phyloP scores from a whole-genome alignment of 192 early-diverging fungal genomes.

The Chytriomyces sp. region DNA sequence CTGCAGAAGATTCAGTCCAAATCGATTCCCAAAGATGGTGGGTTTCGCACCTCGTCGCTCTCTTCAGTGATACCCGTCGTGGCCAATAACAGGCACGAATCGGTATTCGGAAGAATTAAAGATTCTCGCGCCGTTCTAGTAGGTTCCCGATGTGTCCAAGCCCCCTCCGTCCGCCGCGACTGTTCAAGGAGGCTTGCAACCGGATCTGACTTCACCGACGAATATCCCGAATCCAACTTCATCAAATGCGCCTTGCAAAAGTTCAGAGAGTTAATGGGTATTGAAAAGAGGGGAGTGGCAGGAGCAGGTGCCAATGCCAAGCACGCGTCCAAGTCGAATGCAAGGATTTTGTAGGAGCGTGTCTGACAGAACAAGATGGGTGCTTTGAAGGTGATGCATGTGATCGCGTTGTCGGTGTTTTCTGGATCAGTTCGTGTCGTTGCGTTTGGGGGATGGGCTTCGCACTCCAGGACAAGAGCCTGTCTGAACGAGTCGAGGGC shows the following conservation, averaged over 20 bases:
- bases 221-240: too few relatives aligned
- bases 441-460: too few relatives aligned
- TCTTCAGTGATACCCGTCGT: constrained; percentile 6
- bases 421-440: too few relatives aligned
- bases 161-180: too few relatives aligned
- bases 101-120: too few relatives aligned
- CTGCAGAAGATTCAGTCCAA: not conserved
- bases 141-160: too few relatives aligned
- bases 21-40: not conserved
- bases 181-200: too few relatives aligned
- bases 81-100: constrained; percentile 1
- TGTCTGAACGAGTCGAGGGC: too few relatives aligned
- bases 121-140: too few relatives aligned
- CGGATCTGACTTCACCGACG: too few relatives aligned
- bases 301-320: not conserved
- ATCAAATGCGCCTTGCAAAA: constrained; percentile 2
- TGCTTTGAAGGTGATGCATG: not conserved
- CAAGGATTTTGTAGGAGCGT: not conserved
- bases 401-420: too few relatives aligned
- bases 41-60: not conserved
- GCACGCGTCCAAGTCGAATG: not conserved
- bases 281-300: not conserved
- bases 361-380: not conserved
- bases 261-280: constrained; percentile 22
- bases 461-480: too few relatives aligned